These are phyloP conservation scores for Dactylellina cionopaga DNA, from an alignment of 2,329 filamentous ascomycete genomes.

Conservation along the genomic window DNA sequence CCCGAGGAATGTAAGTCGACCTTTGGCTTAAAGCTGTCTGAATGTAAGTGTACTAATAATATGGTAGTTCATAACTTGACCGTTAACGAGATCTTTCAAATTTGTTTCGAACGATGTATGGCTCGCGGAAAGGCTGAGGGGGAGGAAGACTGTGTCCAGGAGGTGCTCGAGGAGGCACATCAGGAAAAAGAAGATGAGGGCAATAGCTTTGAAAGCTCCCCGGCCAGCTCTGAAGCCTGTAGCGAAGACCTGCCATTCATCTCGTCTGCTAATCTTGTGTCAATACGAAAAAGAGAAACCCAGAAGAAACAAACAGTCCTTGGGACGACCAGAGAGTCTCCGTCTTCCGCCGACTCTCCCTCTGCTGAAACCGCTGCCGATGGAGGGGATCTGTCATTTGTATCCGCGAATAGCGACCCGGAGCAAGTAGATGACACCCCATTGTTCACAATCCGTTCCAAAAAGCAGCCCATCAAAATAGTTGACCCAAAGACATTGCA, in stretches of 20 bases:
- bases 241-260: slow-evolving; percentile 46
- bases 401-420: slow-evolving; percentile 48
- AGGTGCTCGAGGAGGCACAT: background rate
- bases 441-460: slow-evolving; percentile 46
- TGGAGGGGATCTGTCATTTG: slow-evolving; percentile 36
- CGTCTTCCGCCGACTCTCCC: slow-evolving; percentile 4
- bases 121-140: slow-evolving; percentile 4
- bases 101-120: slow-evolving; percentile 19
- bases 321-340: slow-evolving; percentile 1
- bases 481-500: slow-evolving; percentile 43
- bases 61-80: slow-evolving; percentile 16
- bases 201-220: slow-evolving; percentile 14
- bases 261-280: slow-evolving; percentile 27
- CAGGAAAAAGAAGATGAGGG: slow-evolving; percentile 11
- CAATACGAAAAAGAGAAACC: slow-evolving; percentile 33
- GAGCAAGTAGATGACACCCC: slow-evolving; percentile 29
- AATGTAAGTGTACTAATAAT: background rate
- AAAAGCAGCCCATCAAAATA: slow-evolving; percentile 46
- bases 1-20: slow-evolving; percentile 39
- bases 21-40: background rate
- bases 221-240: slow-evolving; percentile 28
- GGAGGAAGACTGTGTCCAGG: background rate
- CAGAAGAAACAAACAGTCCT: slow-evolving; percentile 2
- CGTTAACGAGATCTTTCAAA: slow-evolving; percentile 43
- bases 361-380: background rate